Conservation (phyloP, 257 asterid species). For the Solanum raphanifolium region DNA sequence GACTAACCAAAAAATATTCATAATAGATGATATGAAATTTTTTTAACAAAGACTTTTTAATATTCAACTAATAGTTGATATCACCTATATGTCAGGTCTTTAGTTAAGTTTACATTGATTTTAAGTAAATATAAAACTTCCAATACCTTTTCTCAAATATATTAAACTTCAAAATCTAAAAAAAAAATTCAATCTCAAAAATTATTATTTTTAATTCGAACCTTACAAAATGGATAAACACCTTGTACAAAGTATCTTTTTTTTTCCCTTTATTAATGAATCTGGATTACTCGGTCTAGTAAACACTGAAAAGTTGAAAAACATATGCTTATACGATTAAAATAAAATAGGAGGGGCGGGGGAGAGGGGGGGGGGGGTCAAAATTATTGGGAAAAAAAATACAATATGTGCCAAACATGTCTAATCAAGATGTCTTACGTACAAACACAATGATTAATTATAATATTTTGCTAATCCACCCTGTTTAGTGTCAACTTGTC, state of each 20-base stretch:
- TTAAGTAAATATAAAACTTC: background rate
- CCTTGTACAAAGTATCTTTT: background rate
- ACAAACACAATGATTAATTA: background rate
- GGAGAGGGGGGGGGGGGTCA: too few relatives aligned
- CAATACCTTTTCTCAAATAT: background rate
- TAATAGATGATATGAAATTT: too few relatives aligned
- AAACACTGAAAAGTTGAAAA: background rate
- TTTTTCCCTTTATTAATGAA: background rate
- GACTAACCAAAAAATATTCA: background rate
- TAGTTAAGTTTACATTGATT: background rate
- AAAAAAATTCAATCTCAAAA: background rate
- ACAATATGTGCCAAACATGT: background rate
- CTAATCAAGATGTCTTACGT: background rate
- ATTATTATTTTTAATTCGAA: background rate
- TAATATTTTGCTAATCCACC: background rate
- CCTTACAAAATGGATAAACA: background rate
- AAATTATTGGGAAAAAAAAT: background rate
- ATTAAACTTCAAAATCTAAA: background rate
- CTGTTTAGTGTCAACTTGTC: background rate
- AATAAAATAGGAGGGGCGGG: too few relatives aligned
- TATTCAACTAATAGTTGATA: background rate
- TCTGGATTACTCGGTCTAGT: background rate
- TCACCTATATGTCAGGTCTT: background rate
- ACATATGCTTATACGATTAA: background rate
- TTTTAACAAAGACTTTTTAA: background rate